Evolutionary conservation across 108 stramenopile species (phyloP), one percentile per base, ranked within the genome.

Genomic region (Pseudonitzschia delicatissima): DNA sequence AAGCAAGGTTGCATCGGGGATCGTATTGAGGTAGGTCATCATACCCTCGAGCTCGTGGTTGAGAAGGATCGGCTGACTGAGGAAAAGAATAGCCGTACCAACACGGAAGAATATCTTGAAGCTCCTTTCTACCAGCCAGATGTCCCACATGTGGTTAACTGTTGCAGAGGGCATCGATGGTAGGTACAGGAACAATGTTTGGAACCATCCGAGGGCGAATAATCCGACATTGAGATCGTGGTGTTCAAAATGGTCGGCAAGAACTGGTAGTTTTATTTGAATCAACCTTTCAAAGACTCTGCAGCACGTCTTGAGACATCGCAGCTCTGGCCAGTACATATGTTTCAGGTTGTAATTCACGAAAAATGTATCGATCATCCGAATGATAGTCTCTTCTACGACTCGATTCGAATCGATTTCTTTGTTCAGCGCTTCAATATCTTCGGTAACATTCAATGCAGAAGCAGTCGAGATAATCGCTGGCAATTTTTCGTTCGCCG

Each of bases 71-170:
- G 93, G 93, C 48, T 94, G 93, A 57, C 87, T 87, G 48, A 94
- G 71, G 66, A 94, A 94, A 40, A 94, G 76, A 70, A 94, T 91
- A 3, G 93, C 93, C 2, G 86, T 88, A 42, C 88, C 93, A 6
- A 90, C 93, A 7, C 93, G 87, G 64, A 94, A 94, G 68, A 90
- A 94, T 39, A 94, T 94, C 64, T 94, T 94, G 76, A 87, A 90
- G 45, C 80, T 84, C 47, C 93, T 40, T 53, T 94, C 93, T n/a
- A 94, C 93, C 8, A 94, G 77, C 90, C 90, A 94, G 52, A 94
- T 92, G 61, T 94, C 93, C 93, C 93, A 94, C 77, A 94, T 94
- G 65, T 91, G 90, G 51, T 87, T 90, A 23, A 94, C 90, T 15
- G 93, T 94, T 11, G 87, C 80, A 17, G 87, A 78, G 31, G 93